Conservation (phyloP, 306 rosid genomes). For the Arachis hypogaea region DNA sequence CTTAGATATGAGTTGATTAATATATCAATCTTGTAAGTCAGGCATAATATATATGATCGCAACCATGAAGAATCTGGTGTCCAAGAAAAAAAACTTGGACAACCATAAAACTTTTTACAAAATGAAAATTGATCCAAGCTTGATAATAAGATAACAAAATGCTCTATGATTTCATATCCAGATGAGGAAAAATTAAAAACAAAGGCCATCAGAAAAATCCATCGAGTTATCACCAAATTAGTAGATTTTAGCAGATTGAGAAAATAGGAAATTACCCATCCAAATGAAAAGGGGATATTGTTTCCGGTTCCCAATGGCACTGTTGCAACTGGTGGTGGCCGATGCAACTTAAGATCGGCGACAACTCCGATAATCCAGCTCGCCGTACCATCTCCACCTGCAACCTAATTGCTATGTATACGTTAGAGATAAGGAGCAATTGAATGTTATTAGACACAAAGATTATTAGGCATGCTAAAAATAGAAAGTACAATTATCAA, state of each 20-base stretch:
- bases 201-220: slow-evolving; percentile 17
- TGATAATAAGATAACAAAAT: slow-evolving; percentile 3
- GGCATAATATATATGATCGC: background rate
- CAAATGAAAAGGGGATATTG: slow-evolving; percentile 74
- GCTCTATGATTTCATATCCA: slow-evolving; percentile 7
- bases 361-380: slow-evolving; percentile 87
- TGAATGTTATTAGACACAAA: background rate
- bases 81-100: background rate
- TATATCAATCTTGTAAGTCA: background rate
- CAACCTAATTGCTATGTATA: slow-evolving; percentile 57
- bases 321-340: slow-evolving; percentile 70
- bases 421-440: slow-evolving; percentile 24
- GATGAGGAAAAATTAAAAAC: slow-evolving; percentile 20
- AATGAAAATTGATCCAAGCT: background rate
- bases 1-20: background rate
- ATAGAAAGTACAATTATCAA: background rate
- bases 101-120: slow-evolving; percentile 3
- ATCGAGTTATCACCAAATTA: slow-evolving; percentile 19
- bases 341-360: slow-evolving; percentile 71
- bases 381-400: slow-evolving; percentile 94
- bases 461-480: background rate
- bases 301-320: slow-evolving; percentile 85
- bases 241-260: slow-evolving; percentile 14
- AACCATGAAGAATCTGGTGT: background rate
- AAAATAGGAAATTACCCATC: slow-evolving; percentile 63